Conservation (phyloP, 192 early-diverging fungal species). For the Coemansia asiatica region DNA sequence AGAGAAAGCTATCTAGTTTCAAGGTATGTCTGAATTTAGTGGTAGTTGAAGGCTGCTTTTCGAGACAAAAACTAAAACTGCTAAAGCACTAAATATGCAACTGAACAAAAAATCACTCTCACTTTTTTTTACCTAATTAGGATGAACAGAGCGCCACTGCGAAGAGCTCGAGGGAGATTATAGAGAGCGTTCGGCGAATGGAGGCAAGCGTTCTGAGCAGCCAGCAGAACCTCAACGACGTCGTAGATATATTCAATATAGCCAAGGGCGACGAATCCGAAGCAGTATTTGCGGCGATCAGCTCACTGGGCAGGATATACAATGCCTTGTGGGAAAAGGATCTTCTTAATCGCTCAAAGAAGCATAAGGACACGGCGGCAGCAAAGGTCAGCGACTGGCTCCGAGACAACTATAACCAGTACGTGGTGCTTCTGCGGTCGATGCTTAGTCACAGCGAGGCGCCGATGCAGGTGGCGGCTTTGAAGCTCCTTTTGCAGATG, state of each 20-base stretch:
- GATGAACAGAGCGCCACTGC: conserved; percentile 7
- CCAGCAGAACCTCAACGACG: conserved; percentile 74
- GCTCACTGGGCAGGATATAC: conserved; percentile 74
- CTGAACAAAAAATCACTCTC: too few relatives aligned
- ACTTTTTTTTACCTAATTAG: not conserved
- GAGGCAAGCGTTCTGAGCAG: conserved; percentile 67
- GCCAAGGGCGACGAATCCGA: conserved; percentile 55
- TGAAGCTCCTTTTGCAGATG: conserved; percentile 72
- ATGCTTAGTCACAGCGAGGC: conserved; percentile 64
- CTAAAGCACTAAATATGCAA: too few relatives aligned
- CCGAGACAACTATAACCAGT: conserved; percentile 73
- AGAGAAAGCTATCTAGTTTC: conserved; percentile 26
- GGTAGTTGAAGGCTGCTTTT: too few relatives aligned
- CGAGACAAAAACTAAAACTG: too few relatives aligned
- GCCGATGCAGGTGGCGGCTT: conserved; percentile 72
- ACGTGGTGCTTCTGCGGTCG: conserved; percentile 55
- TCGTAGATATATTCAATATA: conserved; percentile 59
- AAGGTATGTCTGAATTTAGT: conserved; percentile 9
- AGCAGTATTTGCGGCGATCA: conserved; percentile 66
- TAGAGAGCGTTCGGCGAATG: conserved; percentile 54
- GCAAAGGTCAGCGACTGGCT: conserved; percentile 73
- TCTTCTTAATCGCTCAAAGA: conserved; percentile 23
- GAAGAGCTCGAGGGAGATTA: conserved; percentile 8
- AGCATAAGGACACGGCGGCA: conserved; percentile 20
- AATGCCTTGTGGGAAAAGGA: conserved; percentile 45